Evolutionary conservation across 2,329 filamentous ascomycete species (phyloP).

Genomic region (Microcera coccophila): DNA sequence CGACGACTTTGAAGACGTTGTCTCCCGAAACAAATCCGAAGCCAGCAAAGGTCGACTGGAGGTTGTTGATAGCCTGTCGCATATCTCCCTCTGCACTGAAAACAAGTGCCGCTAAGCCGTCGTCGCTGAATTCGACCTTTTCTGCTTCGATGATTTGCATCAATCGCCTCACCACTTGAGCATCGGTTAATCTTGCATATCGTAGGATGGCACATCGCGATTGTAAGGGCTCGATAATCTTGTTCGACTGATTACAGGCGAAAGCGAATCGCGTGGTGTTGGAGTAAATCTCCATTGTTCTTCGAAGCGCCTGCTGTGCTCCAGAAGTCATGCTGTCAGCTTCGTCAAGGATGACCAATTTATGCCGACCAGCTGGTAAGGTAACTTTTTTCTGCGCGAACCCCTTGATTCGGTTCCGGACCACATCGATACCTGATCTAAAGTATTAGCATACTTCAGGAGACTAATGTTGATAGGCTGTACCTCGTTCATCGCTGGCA

Average conservation of each 20-base stretch:
- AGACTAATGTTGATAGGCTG: not conserved
- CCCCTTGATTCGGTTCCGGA: slow-evolving; percentile 94
- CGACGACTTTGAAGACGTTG: slow-evolving; percentile 97
- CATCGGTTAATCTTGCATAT: slow-evolving; percentile 88
- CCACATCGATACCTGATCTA: slow-evolving; percentile 79
- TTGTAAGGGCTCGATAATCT: slow-evolving; percentile 98
- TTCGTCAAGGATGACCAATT: slow-evolving; percentile 95
- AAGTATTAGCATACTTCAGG: not conserved
- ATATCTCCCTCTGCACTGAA: slow-evolving; percentile 98
- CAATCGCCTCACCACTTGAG: slow-evolving; percentile 84
- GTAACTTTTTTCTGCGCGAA: slow-evolving; percentile 99
- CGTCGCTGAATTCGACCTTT: slow-evolving; percentile 84
- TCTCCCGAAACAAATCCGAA: slow-evolving; percentile 97
- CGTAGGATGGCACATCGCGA: slow-evolving; percentile 93
- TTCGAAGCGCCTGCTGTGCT: slow-evolving; percentile 87
- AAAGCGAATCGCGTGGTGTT: slow-evolving; percentile 96
- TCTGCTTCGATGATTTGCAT: slow-evolving; percentile 92
- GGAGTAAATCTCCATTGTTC: slow-evolving; percentile 99
- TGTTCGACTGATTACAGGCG: slow-evolving; percentile 97
- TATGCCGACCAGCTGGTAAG: slow-evolving; percentile 82
- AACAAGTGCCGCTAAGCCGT: slow-evolving; percentile 90
- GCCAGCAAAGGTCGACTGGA: slow-evolving; percentile 88
- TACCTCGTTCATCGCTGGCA: slow-evolving; percentile 88
- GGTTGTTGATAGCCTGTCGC: slow-evolving; percentile 97
- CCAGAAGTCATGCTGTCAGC: slow-evolving; percentile 98